A percentile compares a stretch with the other conserved stretches of the same genome.
Conservation (phyloP, 73 alveolate genomes). For the Paramecium sonneborni region DNA sequence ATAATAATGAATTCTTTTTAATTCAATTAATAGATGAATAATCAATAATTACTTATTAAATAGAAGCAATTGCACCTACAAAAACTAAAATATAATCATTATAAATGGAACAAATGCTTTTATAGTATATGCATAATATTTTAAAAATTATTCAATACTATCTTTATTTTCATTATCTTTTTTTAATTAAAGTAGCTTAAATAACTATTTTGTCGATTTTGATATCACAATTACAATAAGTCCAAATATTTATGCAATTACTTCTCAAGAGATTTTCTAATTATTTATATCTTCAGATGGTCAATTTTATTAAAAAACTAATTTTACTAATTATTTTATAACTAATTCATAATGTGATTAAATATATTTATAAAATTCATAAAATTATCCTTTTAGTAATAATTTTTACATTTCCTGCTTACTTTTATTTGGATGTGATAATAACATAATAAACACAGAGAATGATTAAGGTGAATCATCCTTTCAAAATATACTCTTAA, state of each 20-base stretch:
- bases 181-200: neutral
- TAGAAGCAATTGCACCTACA: neutral
- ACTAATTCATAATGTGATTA: no score
- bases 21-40: neutral
- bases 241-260: neutral
- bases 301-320: neutral
- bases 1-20: no score
- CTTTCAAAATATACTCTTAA: no score
- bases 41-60: neutral
- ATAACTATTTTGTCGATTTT: neutral
- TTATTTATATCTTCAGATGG: neutral
- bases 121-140: neutral
- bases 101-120: neutral
- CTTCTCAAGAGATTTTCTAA: neutral
- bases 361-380: no score
- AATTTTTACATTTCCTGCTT: no score
- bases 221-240: neutral
- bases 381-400: no score
- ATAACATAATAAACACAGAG: no score
- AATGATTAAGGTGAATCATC: no score
- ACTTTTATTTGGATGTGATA: no score
- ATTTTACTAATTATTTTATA: no score
- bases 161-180: neutral
- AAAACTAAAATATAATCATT: neutral
- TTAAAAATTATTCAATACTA: neutral